Percentiles rank a stretch among this genome's conserved stretches.
These are phyloP conservation scores for Penicillium salamii DNA, from an alignment of 495 filamentous ascomycete species.

Conservation along the genomic window DNA sequence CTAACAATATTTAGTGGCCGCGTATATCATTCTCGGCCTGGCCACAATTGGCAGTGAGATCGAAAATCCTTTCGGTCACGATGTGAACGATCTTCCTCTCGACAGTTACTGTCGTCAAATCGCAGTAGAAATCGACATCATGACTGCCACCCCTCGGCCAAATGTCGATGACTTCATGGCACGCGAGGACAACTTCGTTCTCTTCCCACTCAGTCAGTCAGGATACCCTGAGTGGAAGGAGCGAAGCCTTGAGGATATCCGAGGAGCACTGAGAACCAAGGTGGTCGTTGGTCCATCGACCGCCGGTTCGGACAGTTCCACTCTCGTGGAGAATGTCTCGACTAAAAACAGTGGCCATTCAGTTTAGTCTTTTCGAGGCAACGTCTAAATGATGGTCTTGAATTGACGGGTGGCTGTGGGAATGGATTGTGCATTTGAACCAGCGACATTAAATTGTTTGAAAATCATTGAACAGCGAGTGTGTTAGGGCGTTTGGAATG, in stretches of 20 bases:
- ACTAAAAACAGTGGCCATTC: conserved; percentile 22
- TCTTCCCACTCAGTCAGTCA: conserved; percentile 63
- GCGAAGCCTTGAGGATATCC: conserved; percentile 58
- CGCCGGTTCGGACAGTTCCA: conserved; percentile 25
- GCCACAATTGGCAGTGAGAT: conserved; percentile 82
- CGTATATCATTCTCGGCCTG: conserved; percentile 89
- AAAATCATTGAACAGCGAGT: conserved; percentile 21
- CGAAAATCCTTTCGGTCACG: conserved; percentile 84
- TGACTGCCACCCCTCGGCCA: conserved; percentile 58
- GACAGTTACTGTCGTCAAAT: conserved; percentile 74
- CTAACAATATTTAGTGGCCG: conserved; percentile 47
- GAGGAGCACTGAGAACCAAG: conserved; percentile 50
- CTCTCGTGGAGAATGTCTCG: conserved; percentile 14
- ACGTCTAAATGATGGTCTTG: neutral
- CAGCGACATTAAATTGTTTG: conserved; percentile 19
- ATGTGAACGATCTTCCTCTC: conserved; percentile 83
- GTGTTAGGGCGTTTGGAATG: conserved; percentile 28
- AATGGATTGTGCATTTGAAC: conserved; percentile 11
- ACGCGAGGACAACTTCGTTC: conserved; percentile 56
- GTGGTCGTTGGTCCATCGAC: conserved; percentile 27
- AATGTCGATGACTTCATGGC: conserved; percentile 56
- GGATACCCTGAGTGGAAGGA: conserved; percentile 60
- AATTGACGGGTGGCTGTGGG: neutral
- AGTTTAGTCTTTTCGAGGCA: conserved; percentile 14
- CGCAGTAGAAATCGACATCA: conserved; percentile 67